Base-by-base conservation (phyloP, 1,284 basidiomycete genomes). In the Phylloboletellus chloephorus region DNA sequence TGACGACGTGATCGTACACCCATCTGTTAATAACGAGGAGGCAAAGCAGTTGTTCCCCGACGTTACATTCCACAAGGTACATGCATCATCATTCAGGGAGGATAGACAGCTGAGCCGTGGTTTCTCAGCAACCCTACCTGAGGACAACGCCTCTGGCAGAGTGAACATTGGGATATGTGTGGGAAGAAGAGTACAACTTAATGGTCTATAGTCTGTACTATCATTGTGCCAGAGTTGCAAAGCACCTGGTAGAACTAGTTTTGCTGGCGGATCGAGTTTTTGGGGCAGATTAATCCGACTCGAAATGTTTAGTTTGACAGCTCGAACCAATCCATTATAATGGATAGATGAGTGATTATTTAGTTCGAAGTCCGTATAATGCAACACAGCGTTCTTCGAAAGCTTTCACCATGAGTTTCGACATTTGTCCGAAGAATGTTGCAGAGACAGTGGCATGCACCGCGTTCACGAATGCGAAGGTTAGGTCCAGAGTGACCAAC, bases 1-100 rank as follows among this genome's bases (percentile, higher is more conserved):
- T 33, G 84, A 94, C 12, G 83, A 92, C 60, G 94, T 98, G 44
- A 97, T 99, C 57, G 83, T 99, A 30, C 93, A 97, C 67, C 88
- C 90, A n/a, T 67, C 74, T 7, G 91, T 98, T 37, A 70, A 67
- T 41, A 85, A 86, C 57, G 90, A 94, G 31, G 86, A 98, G 67
- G 94, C 92, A 22, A 85, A 91, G 68, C 82, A 75, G 24, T 67
- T 91, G 48, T 95, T 94, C 83, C 86, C 88, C 33, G 66, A 83
- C 22, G 73, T 74, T 63, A 81, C 68, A 4, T 68, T 74, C 45
- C 79, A 85, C 69, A 76, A 82, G 69, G 85, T 83, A 56, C 47
- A 67, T 44, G 40, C 13, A 19, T 20, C 39, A 7, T 5, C 35
- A 10, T 26, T 23, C 32, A 13, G 31, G 23, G 22, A 20, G 25